Evolutionary conservation across 306 rosid genomes (phyloP), one percentile per base, ranked within the genome.

Genomic region (Rosa persica): DNA sequence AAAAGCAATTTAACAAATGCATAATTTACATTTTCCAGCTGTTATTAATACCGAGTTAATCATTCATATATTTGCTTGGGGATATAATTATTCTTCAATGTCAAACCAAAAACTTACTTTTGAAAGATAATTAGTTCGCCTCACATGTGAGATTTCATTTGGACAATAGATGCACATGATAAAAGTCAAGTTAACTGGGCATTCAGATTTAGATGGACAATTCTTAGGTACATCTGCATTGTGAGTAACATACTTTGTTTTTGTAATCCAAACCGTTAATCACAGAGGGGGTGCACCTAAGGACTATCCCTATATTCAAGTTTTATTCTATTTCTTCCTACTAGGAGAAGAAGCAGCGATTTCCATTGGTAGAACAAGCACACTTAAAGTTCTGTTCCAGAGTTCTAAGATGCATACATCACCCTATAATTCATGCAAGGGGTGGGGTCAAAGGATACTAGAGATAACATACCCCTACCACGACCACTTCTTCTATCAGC

Each of bases 391-490:
- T 30, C 5, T 13, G 13, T 47, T 3, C 52, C 47, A 43, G 47
- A 3, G 19, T 47, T 47, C 13, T 12, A 52, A 52, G 58, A 25
- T 43, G 44, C 51, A 62, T 27, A 49, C 11, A 38, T 58, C 54
- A 51, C 23, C 60, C 23, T 44, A 5, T 25, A 47, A 74, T 2
- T 77, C 70, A 57, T 58, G 44, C 17, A 2, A 3, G 23, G 69
- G 58, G 27, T 23, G 13, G 52, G 43, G 79, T 30, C 30, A 12
- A 13, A 68, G 57, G 27, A 79, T 40, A 67, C 51, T 30, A 68
- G 60, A 54, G 72, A 74, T 30, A 67, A 69, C 93, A 85, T 84
- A 96, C 99, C 99, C 85, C 99, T 93, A 76, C 99, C 96, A 12
- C 99, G 94, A 76, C 75, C 70, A 60, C 90, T 89, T 85, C 98